phyloP scores from a whole-genome alignment of 2,329 filamentous ascomycete genomes.

The Immersiporthe knoxdaviesiana region DNA sequence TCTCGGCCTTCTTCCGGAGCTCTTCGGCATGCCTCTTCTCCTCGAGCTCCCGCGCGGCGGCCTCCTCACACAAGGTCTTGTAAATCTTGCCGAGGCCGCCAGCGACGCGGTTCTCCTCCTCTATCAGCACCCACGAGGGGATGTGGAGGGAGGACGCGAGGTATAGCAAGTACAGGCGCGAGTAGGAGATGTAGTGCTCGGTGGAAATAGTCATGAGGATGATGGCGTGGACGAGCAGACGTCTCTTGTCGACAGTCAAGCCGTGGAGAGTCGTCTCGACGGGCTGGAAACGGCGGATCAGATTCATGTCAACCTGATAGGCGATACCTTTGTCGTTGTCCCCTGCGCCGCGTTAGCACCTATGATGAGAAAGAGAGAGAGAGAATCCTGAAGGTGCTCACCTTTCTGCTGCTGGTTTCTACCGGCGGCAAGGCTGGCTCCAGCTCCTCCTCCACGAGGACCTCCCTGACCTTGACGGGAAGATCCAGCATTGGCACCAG shows the following conservation, averaged over 20 bases:
- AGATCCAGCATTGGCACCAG: conserved; percentile 29
- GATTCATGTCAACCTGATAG: conserved; percentile 46
- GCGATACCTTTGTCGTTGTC: conserved; percentile 40
- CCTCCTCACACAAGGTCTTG: conserved; percentile 57
- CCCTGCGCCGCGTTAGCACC: conserved; percentile 29
- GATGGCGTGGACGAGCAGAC: conserved; percentile 71
- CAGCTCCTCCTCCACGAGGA: conserved; percentile 35
- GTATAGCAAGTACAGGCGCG: conserved; percentile 71
- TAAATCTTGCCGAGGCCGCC: conserved; percentile 74
- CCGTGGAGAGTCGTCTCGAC: conserved; percentile 63
- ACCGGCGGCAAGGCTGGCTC: conserved; percentile 7
- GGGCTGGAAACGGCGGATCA: conserved; percentile 60
- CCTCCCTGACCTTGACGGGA: conserved; percentile 34
- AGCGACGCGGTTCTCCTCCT: conserved; percentile 77
- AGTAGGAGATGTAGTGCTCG: conserved; percentile 76
- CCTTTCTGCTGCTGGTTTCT: conserved; percentile 26
- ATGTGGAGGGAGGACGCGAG: conserved; percentile 73
- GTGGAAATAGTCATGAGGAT: conserved; percentile 75
- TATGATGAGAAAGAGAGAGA: too few relatives aligned
- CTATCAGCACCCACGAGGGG: conserved; percentile 63
- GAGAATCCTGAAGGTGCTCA: neutral
- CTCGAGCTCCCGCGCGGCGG: conserved; percentile 37
- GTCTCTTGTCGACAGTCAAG: conserved; percentile 63
- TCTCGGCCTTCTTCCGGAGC: conserved; percentile 48
- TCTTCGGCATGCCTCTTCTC: conserved; percentile 35